Evolutionary conservation across 331 rosid genomes (phyloP).

Genomic region (Malus hybrid): DNA sequence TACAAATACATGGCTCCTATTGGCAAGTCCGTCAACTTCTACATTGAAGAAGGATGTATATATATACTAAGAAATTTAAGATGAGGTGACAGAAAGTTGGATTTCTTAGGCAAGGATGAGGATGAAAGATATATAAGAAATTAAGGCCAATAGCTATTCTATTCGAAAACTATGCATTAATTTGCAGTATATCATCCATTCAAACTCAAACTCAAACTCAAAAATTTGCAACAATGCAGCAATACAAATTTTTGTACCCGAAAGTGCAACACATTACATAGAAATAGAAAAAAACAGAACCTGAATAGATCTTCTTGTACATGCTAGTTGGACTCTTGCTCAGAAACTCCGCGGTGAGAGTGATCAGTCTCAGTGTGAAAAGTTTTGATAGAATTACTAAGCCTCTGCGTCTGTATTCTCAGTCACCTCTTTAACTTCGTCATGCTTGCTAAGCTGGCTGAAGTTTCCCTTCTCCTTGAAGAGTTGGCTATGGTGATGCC

Average conservation of each 20-base stretch:
- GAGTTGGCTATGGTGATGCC: constrained; percentile 88
- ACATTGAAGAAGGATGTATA: not conserved
- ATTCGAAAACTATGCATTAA: constrained; percentile 10
- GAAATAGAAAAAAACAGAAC: constrained; percentile 3
- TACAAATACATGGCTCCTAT: not conserved
- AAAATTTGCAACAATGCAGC: constrained; percentile 19
- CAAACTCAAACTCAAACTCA: constrained; percentile 15
- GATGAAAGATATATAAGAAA: not conserved
- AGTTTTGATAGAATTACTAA: constrained; percentile 16
- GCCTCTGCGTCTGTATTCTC: constrained; percentile 26
- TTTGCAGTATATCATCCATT: constrained; percentile 4
- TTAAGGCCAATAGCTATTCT: not conserved
- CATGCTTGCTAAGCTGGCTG: constrained; percentile 68
- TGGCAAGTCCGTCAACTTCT: not conserved
- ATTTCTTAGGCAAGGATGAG: too few relatives aligned
- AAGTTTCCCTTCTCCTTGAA: constrained; percentile 88
- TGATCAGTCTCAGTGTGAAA: constrained; percentile 2
- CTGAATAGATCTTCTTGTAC: constrained; percentile 3
- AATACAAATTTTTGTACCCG: constrained; percentile 16
- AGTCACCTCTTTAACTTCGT: constrained; percentile 33
- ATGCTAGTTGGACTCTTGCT: constrained; percentile 12
- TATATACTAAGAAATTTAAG: not conserved
- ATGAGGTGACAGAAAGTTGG: not conserved
- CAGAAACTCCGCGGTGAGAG: constrained; percentile 8
- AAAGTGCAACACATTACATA: constrained; percentile 4